A percentile compares a stretch with the other conserved stretches of the same genome.
phyloP scores from a whole-genome alignment of 2,329 filamentous ascomycete species.

The Penicillium decumbens region DNA sequence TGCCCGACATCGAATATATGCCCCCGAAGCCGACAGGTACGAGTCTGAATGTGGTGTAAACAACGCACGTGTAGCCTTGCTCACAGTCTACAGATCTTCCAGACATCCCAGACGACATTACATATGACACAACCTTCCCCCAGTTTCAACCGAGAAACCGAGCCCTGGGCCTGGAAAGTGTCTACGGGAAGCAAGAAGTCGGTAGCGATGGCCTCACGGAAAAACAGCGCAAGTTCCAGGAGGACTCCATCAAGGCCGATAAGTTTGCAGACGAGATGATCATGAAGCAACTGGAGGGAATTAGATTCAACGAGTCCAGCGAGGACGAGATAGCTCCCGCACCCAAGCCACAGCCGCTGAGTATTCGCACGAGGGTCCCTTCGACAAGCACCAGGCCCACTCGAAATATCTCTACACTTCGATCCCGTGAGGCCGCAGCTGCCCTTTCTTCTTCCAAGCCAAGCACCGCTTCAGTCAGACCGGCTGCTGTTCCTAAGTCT shows the following conservation, averaged over 20 bases:
- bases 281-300: slow-evolving; percentile 59
- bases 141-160: slow-evolving; percentile 53
- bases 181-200: slow-evolving; percentile 47
- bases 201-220: slow-evolving; percentile 58
- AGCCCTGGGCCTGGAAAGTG: slow-evolving; percentile 48
- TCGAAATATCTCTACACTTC: slow-evolving; percentile 37
- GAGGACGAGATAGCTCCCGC: slow-evolving; percentile 43
- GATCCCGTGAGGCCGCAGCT: slow-evolving; percentile 39
- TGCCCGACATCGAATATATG: slow-evolving; percentile 84
- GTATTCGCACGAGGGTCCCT: slow-evolving; percentile 25
- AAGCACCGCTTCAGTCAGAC: slow-evolving; percentile 32
- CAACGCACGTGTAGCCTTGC: slow-evolving; percentile 1
- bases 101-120: slow-evolving; percentile 44
- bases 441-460: slow-evolving; percentile 34
- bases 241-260: slow-evolving; percentile 59
- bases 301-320: slow-evolving; percentile 58
- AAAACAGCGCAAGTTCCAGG: slow-evolving; percentile 64
- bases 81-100: slow-evolving; percentile 49
- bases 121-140: slow-evolving; percentile 48
- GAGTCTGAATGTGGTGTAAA: slow-evolving; percentile 15
- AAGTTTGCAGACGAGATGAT: slow-evolving; percentile 64
- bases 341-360: slow-evolving; percentile 20
- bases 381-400: slow-evolving; percentile 20
- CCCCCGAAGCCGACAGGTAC: slow-evolving; percentile 63
- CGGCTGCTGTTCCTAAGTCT: slow-evolving; percentile 32